These are phyloP conservation scores for Nicotiana noctiflora DNA, from an alignment of 257 asterid genomes.

Conservation along the genomic window DNA sequence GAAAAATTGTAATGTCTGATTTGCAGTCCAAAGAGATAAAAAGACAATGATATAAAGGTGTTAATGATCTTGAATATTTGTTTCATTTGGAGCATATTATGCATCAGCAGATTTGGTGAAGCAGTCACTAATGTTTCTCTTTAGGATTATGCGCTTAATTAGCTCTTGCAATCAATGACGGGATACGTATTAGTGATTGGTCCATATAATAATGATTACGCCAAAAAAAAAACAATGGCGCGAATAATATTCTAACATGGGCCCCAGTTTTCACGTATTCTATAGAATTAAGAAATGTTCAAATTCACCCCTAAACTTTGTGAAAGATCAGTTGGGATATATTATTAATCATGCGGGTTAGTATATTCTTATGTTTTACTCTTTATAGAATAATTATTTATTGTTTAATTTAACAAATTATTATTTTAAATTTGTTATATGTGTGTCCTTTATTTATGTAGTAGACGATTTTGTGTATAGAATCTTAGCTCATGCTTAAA, in stretches of 20 bases:
- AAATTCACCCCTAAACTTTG: too few species aligned
- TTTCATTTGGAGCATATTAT: neutral
- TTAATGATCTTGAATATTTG: neutral
- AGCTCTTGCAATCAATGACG: neutral
- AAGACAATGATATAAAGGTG: neutral
- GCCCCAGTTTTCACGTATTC: neutral
- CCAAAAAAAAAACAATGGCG: neutral
- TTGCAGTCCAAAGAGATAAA: neutral
- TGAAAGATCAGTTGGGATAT: too few species aligned
- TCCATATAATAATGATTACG: neutral
- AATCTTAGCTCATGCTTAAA: too few species aligned
- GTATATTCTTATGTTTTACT: too few species aligned
- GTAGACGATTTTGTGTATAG: too few species aligned
- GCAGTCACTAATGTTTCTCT: neutral
- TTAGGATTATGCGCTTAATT: neutral
- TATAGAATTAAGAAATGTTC: neutral
- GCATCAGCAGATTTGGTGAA: constrained; percentile 5
- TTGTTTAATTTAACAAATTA: too few species aligned
- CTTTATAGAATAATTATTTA: too few species aligned
- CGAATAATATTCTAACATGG: neutral
- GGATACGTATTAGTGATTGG: neutral
- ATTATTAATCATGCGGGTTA: too few species aligned
- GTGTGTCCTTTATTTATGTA: too few species aligned
- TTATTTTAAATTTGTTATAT: too few species aligned
- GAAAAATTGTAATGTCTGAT: neutral